Evolutionary conservation across 2,329 filamentous ascomycete species (phyloP).

Genomic region (Lachnellula subtilissima): DNA sequence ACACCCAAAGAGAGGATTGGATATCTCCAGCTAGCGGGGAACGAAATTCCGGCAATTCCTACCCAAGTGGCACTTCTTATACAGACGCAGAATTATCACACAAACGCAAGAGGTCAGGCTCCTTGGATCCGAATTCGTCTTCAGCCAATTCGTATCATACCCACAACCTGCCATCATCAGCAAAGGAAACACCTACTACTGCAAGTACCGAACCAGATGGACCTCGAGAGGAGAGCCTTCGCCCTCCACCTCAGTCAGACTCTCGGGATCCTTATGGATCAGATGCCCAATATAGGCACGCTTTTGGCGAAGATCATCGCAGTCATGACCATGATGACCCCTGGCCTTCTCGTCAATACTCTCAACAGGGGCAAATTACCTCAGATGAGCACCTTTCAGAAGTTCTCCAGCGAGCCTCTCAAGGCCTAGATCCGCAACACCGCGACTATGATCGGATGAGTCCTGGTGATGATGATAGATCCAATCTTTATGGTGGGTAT

Average conservation of each 20-base stretch:
- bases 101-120: conserved; percentile 68
- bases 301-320: conserved; percentile 21
- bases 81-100: conserved; percentile 40
- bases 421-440: conserved; percentile 33
- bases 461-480: conserved; percentile 34
- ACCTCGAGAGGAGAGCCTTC: conserved; percentile 43
- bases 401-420: conserved; percentile 45
- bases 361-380: conserved; percentile 41
- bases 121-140: conserved; percentile 42
- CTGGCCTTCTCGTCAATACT: conserved; percentile 28
- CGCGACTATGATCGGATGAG: conserved; percentile 34
- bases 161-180: conserved; percentile 31
- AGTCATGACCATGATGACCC: conserved; percentile 17
- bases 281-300: conserved; percentile 25
- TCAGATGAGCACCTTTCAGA: conserved; percentile 49
- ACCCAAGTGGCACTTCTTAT: conserved; percentile 21
- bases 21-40: conserved; percentile 22
- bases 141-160: conserved; percentile 35
- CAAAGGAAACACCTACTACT: conserved; percentile 31
- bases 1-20: conserved; percentile 30
- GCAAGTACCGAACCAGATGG: conserved; percentile 32
- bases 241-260: conserved; percentile 40
- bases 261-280: conserved; percentile 22
- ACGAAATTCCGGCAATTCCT: conserved; percentile 19
- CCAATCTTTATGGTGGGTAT: conserved; percentile 33